Conservation (phyloP, 805 yeast species). For the Maudiozyma saulgeensis region DNA sequence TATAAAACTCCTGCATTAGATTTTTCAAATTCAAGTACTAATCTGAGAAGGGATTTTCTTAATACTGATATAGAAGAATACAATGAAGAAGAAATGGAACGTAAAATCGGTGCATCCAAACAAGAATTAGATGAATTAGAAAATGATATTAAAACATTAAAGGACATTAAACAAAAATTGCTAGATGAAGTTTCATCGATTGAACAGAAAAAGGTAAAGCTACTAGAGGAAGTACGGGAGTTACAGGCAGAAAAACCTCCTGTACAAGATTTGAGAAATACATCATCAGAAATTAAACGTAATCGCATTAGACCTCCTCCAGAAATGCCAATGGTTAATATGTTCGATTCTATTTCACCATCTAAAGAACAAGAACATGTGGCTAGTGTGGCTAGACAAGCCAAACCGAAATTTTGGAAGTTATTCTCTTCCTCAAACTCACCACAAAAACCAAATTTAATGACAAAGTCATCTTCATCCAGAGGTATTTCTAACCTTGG, state of each 20-base stretch:
- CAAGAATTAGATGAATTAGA: not conserved
- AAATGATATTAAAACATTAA: constrained; percentile 4
- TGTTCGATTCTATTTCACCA: not conserved
- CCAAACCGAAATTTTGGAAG: constrained; percentile 30
- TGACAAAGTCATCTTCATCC: not conserved
- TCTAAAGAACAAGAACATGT: constrained; percentile 15
- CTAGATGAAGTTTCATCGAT: not conserved
- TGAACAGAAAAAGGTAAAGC: not conserved
- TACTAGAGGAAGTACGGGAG: not conserved
- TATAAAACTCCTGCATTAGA: not conserved
- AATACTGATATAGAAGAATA: not conserved
- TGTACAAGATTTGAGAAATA: not conserved
- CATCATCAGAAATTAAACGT: not conserved
- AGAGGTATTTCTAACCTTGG: not conserved
- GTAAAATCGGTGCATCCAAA: not conserved
- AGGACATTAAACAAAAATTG: constrained; percentile 2
- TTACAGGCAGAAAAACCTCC: not conserved
- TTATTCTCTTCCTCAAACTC: constrained; percentile 15
- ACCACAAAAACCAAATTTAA: not conserved
- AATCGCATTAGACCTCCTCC: not conserved
- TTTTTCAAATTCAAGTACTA: not conserved
- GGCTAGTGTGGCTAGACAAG: constrained; percentile 17
- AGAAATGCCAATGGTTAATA: not conserved
- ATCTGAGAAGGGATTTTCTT: not conserved
- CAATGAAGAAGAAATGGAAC: not conserved